Percentiles rank a stretch among this genome's conserved stretches.
These are phyloP conservation scores for Sarcodon aspratus DNA, from an alignment of 768 basidiomycete species.

Conservation along the genomic window DNA sequence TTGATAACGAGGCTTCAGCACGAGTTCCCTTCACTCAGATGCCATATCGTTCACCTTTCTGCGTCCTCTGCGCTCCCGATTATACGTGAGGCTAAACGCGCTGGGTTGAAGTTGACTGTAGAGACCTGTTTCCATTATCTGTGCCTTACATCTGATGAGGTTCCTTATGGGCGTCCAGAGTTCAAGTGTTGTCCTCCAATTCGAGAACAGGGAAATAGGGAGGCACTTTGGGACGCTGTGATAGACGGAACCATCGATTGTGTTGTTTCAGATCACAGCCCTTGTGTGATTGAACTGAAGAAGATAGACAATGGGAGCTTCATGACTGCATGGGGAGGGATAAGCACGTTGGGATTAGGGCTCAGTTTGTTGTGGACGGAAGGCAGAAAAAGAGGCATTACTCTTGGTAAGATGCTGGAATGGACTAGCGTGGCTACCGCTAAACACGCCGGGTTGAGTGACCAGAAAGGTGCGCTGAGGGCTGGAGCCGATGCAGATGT, in stretches of 20 bases:
- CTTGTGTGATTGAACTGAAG: slow-evolving; percentile 79
- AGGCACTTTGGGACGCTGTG: slow-evolving; percentile 73
- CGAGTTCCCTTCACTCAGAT: slow-evolving; percentile 55
- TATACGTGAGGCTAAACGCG: slow-evolving; percentile 55
- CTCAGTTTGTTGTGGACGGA: slow-evolving; percentile 88
- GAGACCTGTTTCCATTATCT: slow-evolving; percentile 99
- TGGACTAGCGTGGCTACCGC: slow-evolving; percentile 75
- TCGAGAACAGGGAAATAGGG: slow-evolving; percentile 59
- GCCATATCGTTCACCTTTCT: slow-evolving; percentile 94
- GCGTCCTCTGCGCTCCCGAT: slow-evolving; percentile 71
- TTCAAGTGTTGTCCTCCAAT: slow-evolving; percentile 98
- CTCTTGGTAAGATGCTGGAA: slow-evolving; percentile 49
- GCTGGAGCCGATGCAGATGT: slow-evolving; percentile 82
- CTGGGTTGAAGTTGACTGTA: slow-evolving; percentile 67
- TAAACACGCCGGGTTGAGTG: slow-evolving; percentile 61
- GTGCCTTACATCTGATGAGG: slow-evolving; percentile 56
- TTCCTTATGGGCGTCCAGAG: slow-evolving; percentile 69
- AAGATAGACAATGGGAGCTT: slow-evolving; percentile 65
- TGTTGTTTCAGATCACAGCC: slow-evolving; percentile 94
- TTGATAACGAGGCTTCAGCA: slow-evolving; percentile 58
- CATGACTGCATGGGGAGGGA: slow-evolving; percentile 92
- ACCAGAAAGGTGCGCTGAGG: slow-evolving; percentile 58
- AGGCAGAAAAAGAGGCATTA: slow-evolving; percentile 43
- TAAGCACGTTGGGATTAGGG: slow-evolving; percentile 84
- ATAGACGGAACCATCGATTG: slow-evolving; percentile 78